Conservation (phyloP, 2,329 filamentous ascomycete species). For the Calonectria hongkongensis region DNA sequence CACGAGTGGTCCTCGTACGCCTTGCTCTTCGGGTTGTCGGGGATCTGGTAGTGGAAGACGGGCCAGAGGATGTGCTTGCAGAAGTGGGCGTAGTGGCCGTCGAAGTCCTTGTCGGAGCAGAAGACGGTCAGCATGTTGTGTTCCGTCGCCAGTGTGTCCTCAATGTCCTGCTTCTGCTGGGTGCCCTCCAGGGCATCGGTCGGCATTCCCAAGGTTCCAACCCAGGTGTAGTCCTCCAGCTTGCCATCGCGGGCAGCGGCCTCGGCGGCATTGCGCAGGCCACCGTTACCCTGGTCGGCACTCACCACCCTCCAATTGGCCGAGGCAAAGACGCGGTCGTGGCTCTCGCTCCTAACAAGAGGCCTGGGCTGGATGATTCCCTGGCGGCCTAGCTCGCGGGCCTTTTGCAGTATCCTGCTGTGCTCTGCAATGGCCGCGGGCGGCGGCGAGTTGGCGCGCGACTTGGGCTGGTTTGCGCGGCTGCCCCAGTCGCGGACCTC, state of each 20-base stretch:
- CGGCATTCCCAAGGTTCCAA: constrained; percentile 95
- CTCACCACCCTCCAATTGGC: constrained; percentile 89
- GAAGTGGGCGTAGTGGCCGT: constrained; percentile 95
- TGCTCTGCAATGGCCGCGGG: constrained; percentile 86
- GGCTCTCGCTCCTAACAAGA: constrained; percentile 75
- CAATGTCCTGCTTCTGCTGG: constrained; percentile 87
- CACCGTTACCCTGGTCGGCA: constrained; percentile 94
- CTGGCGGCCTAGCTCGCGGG: constrained; percentile 73
- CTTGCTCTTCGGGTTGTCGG: constrained; percentile 98
- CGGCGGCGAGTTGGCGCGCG: constrained; percentile 83
- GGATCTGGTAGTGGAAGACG: constrained; percentile 98
- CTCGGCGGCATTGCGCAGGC: constrained; percentile 90
- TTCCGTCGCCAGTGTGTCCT: constrained; percentile 86
- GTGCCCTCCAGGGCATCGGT: constrained; percentile 87
- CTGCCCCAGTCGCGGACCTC: constrained; percentile 86
- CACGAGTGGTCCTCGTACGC: constrained; percentile 98
- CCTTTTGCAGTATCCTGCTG: constrained; percentile 73
- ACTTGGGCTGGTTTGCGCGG: constrained; percentile 85
- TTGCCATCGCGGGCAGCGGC: constrained; percentile 83
- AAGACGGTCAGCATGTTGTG: constrained; percentile 90
- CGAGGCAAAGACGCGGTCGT: constrained; percentile 83
- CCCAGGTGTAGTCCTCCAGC: constrained; percentile 87
- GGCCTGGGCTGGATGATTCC: constrained; percentile 74
- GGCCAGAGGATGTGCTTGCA: constrained; percentile 99
- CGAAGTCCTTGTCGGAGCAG: constrained; percentile 92